phyloP scores from a whole-genome alignment of 495 filamentous ascomycete genomes.

The Aspergillus nidulans region DNA sequence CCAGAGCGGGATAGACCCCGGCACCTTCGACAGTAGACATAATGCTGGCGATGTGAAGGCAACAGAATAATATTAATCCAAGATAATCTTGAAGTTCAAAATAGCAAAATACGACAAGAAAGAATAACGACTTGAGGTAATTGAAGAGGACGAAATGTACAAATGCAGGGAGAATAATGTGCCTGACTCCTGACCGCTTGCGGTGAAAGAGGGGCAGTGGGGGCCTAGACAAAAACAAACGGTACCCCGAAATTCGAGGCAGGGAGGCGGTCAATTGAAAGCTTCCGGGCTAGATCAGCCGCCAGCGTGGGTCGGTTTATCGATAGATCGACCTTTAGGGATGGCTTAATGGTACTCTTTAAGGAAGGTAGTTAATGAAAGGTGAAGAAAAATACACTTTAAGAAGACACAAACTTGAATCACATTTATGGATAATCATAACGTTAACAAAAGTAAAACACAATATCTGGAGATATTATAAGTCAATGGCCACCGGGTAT shows the following conservation, averaged over 20 bases:
- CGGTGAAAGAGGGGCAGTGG: conserved; percentile 21
- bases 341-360: too few relatives aligned
- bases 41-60: conserved; percentile 2
- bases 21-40: conserved; percentile 44
- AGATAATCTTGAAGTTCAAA: conserved; percentile 1
- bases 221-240: conserved; percentile 9
- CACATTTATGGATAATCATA: too few relatives aligned
- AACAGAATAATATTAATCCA: neutral
- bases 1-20: conserved; percentile 65
- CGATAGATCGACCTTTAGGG: neutral
- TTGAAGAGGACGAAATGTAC: conserved; percentile 2
- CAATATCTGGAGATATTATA: neutral
- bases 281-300: neutral
- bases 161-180: conserved; percentile 12
- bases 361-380: too few relatives aligned
- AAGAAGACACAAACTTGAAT: too few relatives aligned
- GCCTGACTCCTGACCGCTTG: conserved; percentile 32
- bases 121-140: conserved; percentile 17
- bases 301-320: conserved; percentile 15
- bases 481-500: neutral
- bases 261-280: neutral
- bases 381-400: too few relatives aligned
- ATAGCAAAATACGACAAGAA: conserved; percentile 7
- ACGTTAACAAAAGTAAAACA: too few relatives aligned
- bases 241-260: neutral